A percentile compares a stretch with the other conserved stretches of the same genome.
phyloP scores from a whole-genome alignment of 208 protist genomes.

The Acanthamoeba divionensis region DNA sequence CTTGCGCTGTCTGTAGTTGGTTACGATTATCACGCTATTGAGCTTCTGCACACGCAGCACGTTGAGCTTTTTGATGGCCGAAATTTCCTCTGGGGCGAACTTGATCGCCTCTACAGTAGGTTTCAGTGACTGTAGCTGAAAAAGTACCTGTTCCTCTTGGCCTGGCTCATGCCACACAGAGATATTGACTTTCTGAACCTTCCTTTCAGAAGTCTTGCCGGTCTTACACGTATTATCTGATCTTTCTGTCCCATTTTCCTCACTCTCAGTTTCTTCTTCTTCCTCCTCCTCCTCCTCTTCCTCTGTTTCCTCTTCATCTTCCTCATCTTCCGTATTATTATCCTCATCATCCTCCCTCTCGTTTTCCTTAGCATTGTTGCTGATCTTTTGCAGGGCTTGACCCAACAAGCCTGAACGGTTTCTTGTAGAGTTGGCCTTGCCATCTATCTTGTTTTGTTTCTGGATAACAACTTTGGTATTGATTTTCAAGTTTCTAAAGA shows the following conservation, averaged over 20 bases:
- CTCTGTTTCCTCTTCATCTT: neutral
- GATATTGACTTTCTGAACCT: neutral
- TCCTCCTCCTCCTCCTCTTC: neutral
- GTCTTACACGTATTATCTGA: too few species aligned
- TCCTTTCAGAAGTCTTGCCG: neutral
- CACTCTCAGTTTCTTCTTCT: neutral
- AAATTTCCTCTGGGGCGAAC: neutral
- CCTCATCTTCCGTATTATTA: neutral
- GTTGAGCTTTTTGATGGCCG: neutral
- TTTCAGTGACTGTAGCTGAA: neutral
- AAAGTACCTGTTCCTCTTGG: neutral
- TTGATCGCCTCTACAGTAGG: neutral
- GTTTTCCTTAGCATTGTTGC: too few species aligned
- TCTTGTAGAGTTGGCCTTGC: too few species aligned
- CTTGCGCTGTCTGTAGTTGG: neutral
- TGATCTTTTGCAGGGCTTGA: too few species aligned
- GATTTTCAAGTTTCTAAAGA: too few species aligned
- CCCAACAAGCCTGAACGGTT: too few species aligned
- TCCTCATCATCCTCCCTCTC: neutral
- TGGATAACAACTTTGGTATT: too few species aligned
- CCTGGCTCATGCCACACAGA: neutral
- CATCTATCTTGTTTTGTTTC: too few species aligned
- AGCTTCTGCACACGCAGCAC: neutral
- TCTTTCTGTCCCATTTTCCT: neutral
- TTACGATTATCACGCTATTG: neutral